Percentiles rank a stretch among this genome's conserved stretches.
Evolutionary conservation across 2,329 filamentous ascomycete genomes (phyloP).

Genomic region (Hymenotorrendiella dingleyae): DNA sequence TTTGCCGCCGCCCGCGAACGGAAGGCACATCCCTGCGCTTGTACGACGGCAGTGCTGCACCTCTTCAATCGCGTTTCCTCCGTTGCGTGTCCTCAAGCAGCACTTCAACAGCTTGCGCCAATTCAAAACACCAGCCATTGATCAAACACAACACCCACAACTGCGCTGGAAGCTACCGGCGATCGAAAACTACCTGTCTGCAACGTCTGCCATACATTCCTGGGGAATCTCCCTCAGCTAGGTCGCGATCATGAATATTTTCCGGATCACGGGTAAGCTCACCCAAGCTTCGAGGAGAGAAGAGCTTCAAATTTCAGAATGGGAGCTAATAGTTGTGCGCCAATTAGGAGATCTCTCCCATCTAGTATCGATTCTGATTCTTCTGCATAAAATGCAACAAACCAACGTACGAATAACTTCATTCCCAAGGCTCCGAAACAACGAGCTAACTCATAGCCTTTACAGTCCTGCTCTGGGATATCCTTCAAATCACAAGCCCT

Average conservation of each 20-base stretch:
- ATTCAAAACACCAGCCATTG: neutral
- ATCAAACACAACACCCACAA: neutral
- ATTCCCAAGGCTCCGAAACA: neutral
- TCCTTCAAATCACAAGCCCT: slow-evolving; percentile 98
- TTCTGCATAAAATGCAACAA: slow-evolving; percentile 93
- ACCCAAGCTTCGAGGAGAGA: slow-evolving; percentile 2
- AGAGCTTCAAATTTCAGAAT: neutral
- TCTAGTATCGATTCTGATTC: slow-evolving; percentile 85
- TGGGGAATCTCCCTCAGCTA: neutral
- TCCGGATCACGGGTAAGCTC: slow-evolving; percentile 57
- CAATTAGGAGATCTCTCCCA: slow-evolving; percentile 85
- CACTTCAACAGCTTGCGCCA: neutral
- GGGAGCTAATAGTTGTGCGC: slow-evolving; percentile 5
- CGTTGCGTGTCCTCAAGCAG: slow-evolving; percentile 26
- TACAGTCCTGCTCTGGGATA: slow-evolving; percentile 91
- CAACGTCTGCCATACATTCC: neutral
- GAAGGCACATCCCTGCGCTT: neutral
- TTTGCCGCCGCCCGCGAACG: too few species aligned
- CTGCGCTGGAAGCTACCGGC: slow-evolving; percentile 14
- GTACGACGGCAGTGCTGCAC: too few species aligned
- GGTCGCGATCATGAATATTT: slow-evolving; percentile 58
- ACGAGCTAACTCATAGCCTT: slow-evolving; percentile 20
- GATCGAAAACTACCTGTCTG: slow-evolving; percentile 5
- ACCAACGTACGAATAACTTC: slow-evolving; percentile 61
- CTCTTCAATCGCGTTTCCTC: slow-evolving; percentile 4